Percentiles rank a stretch among this genome's conserved stretches.
phyloP scores from a whole-genome alignment of 176 grass and related monocot species.

The Aegilops longissima region DNA sequence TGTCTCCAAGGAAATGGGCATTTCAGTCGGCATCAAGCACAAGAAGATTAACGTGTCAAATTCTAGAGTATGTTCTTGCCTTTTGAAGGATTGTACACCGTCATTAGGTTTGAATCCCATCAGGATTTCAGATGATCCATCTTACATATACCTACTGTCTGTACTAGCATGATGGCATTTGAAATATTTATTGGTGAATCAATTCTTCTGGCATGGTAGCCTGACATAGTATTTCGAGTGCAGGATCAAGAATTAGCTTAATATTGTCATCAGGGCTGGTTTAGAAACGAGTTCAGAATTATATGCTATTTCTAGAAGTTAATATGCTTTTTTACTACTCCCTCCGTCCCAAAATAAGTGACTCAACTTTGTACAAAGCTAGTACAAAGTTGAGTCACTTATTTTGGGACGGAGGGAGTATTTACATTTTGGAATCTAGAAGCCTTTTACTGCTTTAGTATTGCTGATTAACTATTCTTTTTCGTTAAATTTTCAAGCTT shows the following conservation, averaged over 20 bases:
- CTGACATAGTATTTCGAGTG: conserved; percentile 5
- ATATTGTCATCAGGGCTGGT: neutral
- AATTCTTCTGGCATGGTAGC: neutral
- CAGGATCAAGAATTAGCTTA: conserved; percentile 12
- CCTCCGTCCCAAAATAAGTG: too few relatives aligned
- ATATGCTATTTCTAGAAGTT: neutral
- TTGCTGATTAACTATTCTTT: neutral
- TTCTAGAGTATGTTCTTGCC: conserved; percentile 64
- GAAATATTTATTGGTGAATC: neutral
- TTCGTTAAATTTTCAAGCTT: neutral
- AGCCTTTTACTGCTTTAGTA: conserved; percentile 24
- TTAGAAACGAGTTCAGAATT: neutral
- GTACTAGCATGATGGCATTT: neutral
- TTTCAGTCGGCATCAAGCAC: conserved; percentile 91
- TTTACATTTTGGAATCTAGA: conserved; percentile 3
- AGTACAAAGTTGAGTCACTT: too few relatives aligned
- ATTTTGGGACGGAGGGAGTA: too few relatives aligned
- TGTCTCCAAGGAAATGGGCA: conserved; percentile 73
- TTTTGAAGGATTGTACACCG: conserved; percentile 14
- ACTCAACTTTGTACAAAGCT: too few relatives aligned
- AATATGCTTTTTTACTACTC: too few relatives aligned
- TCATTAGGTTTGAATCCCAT: neutral
- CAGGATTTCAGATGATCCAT: neutral
- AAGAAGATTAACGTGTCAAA: conserved; percentile 99
- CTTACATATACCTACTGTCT: neutral